Conservation (phyloP, 768 basidiomycete species). For the Leccinum subtestaceum region DNA sequence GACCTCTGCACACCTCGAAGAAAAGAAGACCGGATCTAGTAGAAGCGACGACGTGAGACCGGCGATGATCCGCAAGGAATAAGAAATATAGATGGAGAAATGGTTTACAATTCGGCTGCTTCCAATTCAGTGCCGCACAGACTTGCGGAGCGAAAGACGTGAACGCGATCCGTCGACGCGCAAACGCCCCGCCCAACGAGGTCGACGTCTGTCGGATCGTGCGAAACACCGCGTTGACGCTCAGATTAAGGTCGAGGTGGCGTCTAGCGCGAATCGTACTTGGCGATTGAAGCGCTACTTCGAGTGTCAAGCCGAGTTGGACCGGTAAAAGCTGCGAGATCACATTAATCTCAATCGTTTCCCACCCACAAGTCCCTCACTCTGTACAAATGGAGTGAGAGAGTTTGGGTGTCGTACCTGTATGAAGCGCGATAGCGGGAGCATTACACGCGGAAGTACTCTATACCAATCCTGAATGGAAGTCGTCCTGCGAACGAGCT, state of each 20-base stretch:
- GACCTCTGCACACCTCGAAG: conserved; percentile 77
- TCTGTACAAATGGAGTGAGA: conserved; percentile 2
- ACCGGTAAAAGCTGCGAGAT: conserved; percentile 52
- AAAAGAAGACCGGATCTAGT: conserved; percentile 93
- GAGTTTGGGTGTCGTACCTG: conserved; percentile 47
- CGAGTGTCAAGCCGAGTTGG: conserved; percentile 73
- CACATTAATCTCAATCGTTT: conserved; percentile 3
- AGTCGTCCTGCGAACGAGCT: conserved; percentile 30
- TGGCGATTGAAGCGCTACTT: conserved; percentile 63
- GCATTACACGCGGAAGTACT: conserved; percentile 52
- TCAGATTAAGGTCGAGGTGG: conserved; percentile 70
- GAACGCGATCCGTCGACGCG: conserved; percentile 82
- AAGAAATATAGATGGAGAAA: conserved; percentile 5
- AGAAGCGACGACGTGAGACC: conserved; percentile 20
- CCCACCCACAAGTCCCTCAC: conserved; percentile 2
- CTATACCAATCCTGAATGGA: conserved; percentile 45
- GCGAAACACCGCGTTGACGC: conserved; percentile 81
- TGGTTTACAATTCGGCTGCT: conserved; percentile 96
- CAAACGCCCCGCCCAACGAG: conserved; percentile 45
- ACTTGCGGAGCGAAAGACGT: conserved; percentile 89
- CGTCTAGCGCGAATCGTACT: conserved; percentile 42
- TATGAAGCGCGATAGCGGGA: conserved; percentile 72
- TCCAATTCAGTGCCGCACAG: conserved; percentile 94
- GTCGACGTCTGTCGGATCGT: conserved; percentile 72
- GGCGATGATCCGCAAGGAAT: conserved; percentile 23